phyloP scores from a whole-genome alignment of 768 basidiomycete genomes.

The Mycena haematopus region DNA sequence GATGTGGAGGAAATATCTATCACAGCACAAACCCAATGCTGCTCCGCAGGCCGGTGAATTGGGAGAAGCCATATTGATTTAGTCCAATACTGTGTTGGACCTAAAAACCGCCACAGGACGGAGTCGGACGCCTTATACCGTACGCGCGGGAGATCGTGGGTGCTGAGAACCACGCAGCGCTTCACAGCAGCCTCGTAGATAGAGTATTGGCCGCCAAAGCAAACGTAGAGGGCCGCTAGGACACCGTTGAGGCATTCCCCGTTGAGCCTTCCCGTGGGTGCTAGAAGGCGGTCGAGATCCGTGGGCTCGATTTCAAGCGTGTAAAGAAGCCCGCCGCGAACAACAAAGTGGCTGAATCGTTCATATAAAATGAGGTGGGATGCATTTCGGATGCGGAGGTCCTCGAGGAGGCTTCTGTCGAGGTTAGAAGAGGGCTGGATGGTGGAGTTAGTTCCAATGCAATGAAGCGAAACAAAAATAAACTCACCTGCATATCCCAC shows the following conservation, averaged over 20 bases:
- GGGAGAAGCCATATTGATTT: not conserved
- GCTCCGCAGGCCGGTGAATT: not conserved
- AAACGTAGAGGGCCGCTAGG: not conserved
- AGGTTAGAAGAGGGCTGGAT: not conserved
- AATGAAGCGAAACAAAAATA: not conserved
- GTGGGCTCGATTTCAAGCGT: not conserved
- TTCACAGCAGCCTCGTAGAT: not conserved
- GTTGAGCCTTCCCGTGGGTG: not conserved
- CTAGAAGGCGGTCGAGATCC: not conserved
- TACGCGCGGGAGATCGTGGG: not conserved
- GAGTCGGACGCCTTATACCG: not conserved
- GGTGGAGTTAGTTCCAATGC: not conserved
- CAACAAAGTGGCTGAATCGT: not conserved
- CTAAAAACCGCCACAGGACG: not conserved
- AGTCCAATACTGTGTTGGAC: not conserved
- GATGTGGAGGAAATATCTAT: no score
- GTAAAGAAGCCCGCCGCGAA: not conserved
- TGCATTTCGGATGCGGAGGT: not conserved
- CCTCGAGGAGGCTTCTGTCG: not conserved
- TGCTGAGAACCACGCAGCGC: not conserved
- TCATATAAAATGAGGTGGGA: not conserved
- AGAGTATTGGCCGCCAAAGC: not conserved
- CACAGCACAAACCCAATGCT: not conserved
- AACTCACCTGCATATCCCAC: not conserved
- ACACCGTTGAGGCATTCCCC: not conserved